Percentiles rank a stretch among this genome's conserved stretches.
Evolutionary conservation across 2,329 filamentous ascomycete genomes (phyloP).

Genomic region (Xylariales sp.): DNA sequence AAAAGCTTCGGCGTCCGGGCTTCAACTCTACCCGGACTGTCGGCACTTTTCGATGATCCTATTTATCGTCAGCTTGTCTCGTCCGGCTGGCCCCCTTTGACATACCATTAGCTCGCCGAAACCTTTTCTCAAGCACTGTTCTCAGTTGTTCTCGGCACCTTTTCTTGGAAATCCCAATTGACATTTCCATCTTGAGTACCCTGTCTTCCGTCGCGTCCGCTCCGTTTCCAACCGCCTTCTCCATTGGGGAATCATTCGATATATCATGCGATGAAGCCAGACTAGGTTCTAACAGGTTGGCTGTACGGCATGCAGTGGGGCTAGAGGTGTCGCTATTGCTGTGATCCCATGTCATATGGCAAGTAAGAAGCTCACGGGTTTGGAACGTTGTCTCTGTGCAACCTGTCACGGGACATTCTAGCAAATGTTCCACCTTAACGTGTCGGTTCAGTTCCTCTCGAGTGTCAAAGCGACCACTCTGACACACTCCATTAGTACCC

Average conservation of each 20-base stretch:
- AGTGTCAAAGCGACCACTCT: conserved; percentile 52
- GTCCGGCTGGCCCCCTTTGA: background rate
- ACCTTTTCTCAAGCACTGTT: conserved; percentile 51
- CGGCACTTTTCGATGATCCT: conserved; percentile 46
- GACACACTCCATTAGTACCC: conserved; percentile 50
- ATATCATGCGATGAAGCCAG: background rate
- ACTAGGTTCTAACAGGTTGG: conserved; percentile 32
- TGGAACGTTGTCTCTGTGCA: conserved; percentile 54
- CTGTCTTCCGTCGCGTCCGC: conserved; percentile 38
- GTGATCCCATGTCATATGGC: conserved; percentile 55
- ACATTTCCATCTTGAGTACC: conserved; percentile 46
- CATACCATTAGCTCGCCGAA: conserved; percentile 47
- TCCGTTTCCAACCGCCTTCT: conserved; percentile 10
- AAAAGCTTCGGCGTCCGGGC: conserved; percentile 47
- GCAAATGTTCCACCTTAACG: conserved; percentile 57
- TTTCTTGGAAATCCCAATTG: conserved; percentile 51
- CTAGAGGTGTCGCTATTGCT: conserved; percentile 36
- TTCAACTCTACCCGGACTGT: conserved; percentile 50
- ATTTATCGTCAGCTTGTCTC: conserved; percentile 31
- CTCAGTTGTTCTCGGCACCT: conserved; percentile 53
- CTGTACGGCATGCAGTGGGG: conserved; percentile 36
- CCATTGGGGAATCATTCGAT: background rate
- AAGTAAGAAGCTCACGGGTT: conserved; percentile 51
- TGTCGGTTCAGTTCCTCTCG: conserved; percentile 56
- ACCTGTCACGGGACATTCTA: conserved; percentile 55